Conservation (phyloP, 2,329 filamentous ascomycete species). For the Botrytis byssoidea region DNA sequence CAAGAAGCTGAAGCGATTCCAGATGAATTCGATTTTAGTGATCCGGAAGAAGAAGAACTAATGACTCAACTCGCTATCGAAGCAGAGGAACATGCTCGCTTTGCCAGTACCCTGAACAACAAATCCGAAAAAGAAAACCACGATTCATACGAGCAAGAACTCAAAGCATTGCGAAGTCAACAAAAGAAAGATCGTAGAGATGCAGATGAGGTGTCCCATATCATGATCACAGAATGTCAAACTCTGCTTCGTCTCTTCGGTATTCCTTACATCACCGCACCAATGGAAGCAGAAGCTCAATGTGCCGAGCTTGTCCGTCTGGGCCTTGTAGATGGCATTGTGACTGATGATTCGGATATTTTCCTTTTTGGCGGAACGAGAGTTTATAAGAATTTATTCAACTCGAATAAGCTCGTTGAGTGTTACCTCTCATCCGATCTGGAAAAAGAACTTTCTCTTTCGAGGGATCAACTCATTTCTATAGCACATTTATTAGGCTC, state of each 20-base stretch:
- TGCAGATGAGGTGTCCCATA: slow-evolving; percentile 92
- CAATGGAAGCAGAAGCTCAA: slow-evolving; percentile 98
- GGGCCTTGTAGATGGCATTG: slow-evolving; percentile 92
- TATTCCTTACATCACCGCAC: slow-evolving; percentile 92
- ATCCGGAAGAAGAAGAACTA: slow-evolving; percentile 89
- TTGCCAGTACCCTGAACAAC: slow-evolving; percentile 82
- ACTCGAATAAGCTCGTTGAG: slow-evolving; percentile 95
- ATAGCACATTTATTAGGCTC: slow-evolving; percentile 89
- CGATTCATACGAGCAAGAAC: slow-evolving; percentile 80
- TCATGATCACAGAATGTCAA: slow-evolving; percentile 95
- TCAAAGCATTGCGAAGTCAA: slow-evolving; percentile 83
- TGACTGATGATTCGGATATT: slow-evolving; percentile 95
- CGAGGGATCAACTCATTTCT: slow-evolving; percentile 81
- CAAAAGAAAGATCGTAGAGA: slow-evolving; percentile 96
- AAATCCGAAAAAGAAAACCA: slow-evolving; percentile 67
- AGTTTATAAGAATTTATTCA: slow-evolving; percentile 99
- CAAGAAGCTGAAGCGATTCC: slow-evolving; percentile 35
- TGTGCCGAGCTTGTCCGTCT: slow-evolving; percentile 86
- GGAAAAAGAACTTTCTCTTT: slow-evolving; percentile 83
- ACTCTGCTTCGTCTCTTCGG: slow-evolving; percentile 87
- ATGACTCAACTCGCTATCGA: slow-evolving; percentile 83
- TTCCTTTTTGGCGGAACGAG: slow-evolving; percentile 95
- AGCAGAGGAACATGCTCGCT: slow-evolving; percentile 89
- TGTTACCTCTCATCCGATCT: slow-evolving; percentile 85
- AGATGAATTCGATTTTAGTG: slow-evolving; percentile 68